Base-by-base conservation (phyloP, 1,284 basidiomycete species). In the Ceratobasidium papillatum region DNA sequence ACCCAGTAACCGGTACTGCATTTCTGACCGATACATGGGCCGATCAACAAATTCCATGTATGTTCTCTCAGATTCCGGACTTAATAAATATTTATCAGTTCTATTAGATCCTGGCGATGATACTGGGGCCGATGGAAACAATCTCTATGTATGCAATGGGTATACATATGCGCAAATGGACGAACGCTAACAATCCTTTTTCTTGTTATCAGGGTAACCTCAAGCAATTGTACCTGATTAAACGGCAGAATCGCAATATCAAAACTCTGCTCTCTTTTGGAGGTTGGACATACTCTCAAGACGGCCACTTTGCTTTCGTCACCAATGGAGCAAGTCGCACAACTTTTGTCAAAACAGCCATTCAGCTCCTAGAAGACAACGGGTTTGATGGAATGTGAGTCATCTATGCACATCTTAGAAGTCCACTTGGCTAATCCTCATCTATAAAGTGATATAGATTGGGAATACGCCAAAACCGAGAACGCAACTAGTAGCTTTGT, bases 181-280 rank as follows among this genome's bases (percentile, higher is more conserved):
- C 7, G 27, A 17, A 43, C 41, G 7, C 41, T 8, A 43, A 8
- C 27, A 25, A 22, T 14, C 19, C 19, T 49, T 22, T 52, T 32
- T 54, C 5, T 27, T 22, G 14, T 7, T n/a, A 38, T 75, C 74
- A 85, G 75, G 95, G 95, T 2, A 94, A 92, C 82, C 84, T 98
- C 78, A 95, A 96, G 84, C 94, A 94, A 80, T 87, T 95, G 75
- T 83, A 84, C 80, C 84, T 93, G 52, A 80, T 94, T 77, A 97
- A 96, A 84, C 84, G 93, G 77, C 81, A 85, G 74, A 87, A 94
- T 79, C 86, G 93, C 47, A 90, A 92, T 79, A 77, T 84, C 27
- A 83, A 83, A 76, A 79, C 84, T 4, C 75, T 84, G 27, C 78
- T 84, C 32, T 83, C 82, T 0, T 83, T 84, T 45, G 84, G 84